These are phyloP conservation scores for Yarrowia divulgata DNA, from an alignment of 805 yeast genomes.

Conservation along the genomic window DNA sequence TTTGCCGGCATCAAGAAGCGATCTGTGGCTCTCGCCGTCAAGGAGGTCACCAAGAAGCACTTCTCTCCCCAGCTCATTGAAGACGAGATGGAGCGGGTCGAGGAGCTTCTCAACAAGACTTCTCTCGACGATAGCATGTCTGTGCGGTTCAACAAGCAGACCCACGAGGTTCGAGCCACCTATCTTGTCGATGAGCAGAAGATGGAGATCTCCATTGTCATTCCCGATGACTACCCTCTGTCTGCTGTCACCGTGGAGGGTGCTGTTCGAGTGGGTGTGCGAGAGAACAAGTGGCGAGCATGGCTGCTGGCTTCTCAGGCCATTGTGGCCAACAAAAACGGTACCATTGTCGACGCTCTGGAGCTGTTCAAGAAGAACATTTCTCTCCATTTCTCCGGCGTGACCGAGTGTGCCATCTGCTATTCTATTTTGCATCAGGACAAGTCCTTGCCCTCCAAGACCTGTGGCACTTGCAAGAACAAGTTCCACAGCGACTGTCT, in stretches of 20 bases:
- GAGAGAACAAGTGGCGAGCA: slow-evolving; percentile 91
- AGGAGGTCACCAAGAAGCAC: slow-evolving; percentile 63
- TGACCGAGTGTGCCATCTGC: slow-evolving; percentile 97
- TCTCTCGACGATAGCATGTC: slow-evolving; percentile 53
- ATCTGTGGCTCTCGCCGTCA: slow-evolving; percentile 65
- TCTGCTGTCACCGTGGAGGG: slow-evolving; percentile 78
- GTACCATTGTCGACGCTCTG: slow-evolving; percentile 65
- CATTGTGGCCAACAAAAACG: slow-evolving; percentile 66
- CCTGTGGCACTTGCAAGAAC: slow-evolving; percentile 88
- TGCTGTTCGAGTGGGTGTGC: slow-evolving; percentile 81
- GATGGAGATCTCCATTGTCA: slow-evolving; percentile 74
- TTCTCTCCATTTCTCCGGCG: slow-evolving; percentile 85
- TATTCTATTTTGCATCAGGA: slow-evolving; percentile 91
- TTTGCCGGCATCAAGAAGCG: slow-evolving; percentile 72
- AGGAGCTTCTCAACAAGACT: slow-evolving; percentile 51
- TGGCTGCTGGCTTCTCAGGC: slow-evolving; percentile 93
- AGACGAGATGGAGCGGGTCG: slow-evolving; percentile 62
- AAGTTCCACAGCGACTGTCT: slow-evolving; percentile 95
- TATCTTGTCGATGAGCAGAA: slow-evolving; percentile 87
- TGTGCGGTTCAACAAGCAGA: slow-evolving; percentile 65
- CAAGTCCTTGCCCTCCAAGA: slow-evolving; percentile 86
- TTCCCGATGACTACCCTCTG: slow-evolving; percentile 83
- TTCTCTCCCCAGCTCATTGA: slow-evolving; percentile 71
- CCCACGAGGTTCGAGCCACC: slow-evolving; percentile 72
- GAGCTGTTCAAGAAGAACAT: slow-evolving; percentile 76